Evolutionary conservation across 2,329 filamentous ascomycete genomes (phyloP), one percentile per base, ranked within the genome.

Genomic region (Cytospora mali): DNA sequence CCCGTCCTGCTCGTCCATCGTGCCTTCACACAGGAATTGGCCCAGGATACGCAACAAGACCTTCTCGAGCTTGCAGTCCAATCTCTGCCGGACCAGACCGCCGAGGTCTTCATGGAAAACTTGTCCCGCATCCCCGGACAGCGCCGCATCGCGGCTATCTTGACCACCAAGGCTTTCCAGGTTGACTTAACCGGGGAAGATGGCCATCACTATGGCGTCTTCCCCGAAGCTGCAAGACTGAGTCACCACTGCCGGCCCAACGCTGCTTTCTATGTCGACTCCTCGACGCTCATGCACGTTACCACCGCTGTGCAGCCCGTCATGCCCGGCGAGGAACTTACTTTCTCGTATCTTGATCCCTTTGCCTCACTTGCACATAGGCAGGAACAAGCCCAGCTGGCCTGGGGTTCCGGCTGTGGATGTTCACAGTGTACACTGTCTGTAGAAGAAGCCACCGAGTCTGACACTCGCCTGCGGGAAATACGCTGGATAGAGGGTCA

Each of bases 211-310:
- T 62, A 76, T 4, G 74, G 69, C 4, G 68, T 67, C 11, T 78
- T 73, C 54, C 73, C 75, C 5, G 73, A 76, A 21, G 69, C 75
- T 3, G 71, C 73, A 28, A 68, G 68, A 46, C 66, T 77, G 9
- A 78, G 78, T 58, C 76, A 78, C 55, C 75, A 77, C 64, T 79
- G 76, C 54, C 69, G 76, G 48, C 76, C 76, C 29, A 78, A 77
- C 16, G 27, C 58, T 74, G 75, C 62, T 33, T 75, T 27, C 71
- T 74, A 62, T 75, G 75, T 67, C 72, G 74, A 62, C 53, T 68
- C 76, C 39, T 58, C 64, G 11, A 72, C 75, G 63, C 68, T 74
- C 25, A 75, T 74, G n/a, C 75, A 77, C 58, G 74, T 69, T 33
- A 73, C 72, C 10, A 67, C 75, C 23, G 76, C 77, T 4, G 73